phyloP scores from a whole-genome alignment of 2,329 filamentous ascomycete species.

The Colletotrichum tabaci region DNA sequence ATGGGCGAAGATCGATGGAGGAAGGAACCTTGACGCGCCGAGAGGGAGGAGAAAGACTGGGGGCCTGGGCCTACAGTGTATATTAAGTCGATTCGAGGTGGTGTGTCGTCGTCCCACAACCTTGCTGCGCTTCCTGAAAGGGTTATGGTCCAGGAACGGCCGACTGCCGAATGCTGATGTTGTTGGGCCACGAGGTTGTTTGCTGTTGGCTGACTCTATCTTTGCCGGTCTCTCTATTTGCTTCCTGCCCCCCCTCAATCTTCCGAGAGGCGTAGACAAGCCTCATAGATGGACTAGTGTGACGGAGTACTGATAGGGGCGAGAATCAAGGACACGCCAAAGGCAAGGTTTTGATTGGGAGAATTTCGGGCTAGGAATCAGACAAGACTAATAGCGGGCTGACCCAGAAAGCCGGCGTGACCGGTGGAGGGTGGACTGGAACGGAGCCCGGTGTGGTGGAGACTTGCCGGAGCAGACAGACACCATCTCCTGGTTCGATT shows the following conservation, averaged over 20 bases:
- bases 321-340: not conserved
- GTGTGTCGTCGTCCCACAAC: not conserved
- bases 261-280: not conserved
- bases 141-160: conserved; percentile 30
- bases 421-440: conserved; percentile 19
- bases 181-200: conserved; percentile 5
- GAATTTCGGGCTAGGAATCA: conserved; percentile 37
- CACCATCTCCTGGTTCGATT: conserved; percentile 22
- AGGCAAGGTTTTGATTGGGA: not conserved
- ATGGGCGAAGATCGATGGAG: conserved; percentile 34
- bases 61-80: not conserved
- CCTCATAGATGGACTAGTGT: not conserved
- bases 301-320: not conserved
- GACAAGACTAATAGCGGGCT: conserved; percentile 7
- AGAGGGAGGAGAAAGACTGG: not conserved
- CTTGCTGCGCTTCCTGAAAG: conserved; percentile 15
- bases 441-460: conserved; percentile 12
- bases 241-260: not conserved
- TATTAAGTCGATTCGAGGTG: not conserved
- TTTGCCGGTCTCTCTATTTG: too few relatives aligned
- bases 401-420: conserved; percentile 29
- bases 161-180: conserved; percentile 30
- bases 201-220: not conserved
- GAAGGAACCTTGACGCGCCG: not conserved
- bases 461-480: not conserved